phyloP scores from a whole-genome alignment of 352 stramenopile genomes.

The Peronospora tabacina region DNA sequence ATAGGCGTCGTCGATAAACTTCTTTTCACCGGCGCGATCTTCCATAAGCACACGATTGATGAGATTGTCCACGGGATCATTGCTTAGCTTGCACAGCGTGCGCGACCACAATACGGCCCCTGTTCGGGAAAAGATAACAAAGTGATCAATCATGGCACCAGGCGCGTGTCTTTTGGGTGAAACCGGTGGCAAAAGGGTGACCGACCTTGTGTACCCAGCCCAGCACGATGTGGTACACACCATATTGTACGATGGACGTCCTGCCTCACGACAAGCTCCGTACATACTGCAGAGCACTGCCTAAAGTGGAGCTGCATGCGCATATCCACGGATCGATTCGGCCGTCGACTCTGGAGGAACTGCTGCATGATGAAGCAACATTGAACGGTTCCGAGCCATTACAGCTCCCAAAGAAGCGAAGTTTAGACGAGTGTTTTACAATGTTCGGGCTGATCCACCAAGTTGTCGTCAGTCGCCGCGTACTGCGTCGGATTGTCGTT shows the following conservation, averaged over 20 bases:
- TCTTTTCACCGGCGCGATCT: conserved; percentile 78
- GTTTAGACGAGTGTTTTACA: conserved; percentile 80
- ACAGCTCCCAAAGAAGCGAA: conserved; percentile 40
- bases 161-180: background rate
- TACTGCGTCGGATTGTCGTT: conserved; percentile 57
- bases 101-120: conserved; percentile 87
- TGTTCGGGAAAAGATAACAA: conserved; percentile 88
- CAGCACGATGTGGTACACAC: conserved; percentile 8
- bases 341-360: conserved; percentile 48
- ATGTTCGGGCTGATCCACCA: conserved; percentile 85
- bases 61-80: conserved; percentile 82
- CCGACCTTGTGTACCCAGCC: conserved; percentile 1
- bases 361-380: conserved; percentile 46
- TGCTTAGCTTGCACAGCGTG: conserved; percentile 78
- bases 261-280: conserved; percentile 22
- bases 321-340: conserved; percentile 85
- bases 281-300: conserved; percentile 47
- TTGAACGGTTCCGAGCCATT: conserved; percentile 22
- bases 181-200: too few species aligned
- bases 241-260: conserved; percentile 13
- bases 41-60: conserved; percentile 88
- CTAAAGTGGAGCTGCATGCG: conserved; percentile 84
- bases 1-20: conserved; percentile 82
- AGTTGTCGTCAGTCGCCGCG: conserved; percentile 58
- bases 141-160: conserved; percentile 86